These are phyloP conservation scores for Nepenthes mirabilis DNA, from an alignment of 148 eudicot genomes.

Conservation along the genomic window DNA sequence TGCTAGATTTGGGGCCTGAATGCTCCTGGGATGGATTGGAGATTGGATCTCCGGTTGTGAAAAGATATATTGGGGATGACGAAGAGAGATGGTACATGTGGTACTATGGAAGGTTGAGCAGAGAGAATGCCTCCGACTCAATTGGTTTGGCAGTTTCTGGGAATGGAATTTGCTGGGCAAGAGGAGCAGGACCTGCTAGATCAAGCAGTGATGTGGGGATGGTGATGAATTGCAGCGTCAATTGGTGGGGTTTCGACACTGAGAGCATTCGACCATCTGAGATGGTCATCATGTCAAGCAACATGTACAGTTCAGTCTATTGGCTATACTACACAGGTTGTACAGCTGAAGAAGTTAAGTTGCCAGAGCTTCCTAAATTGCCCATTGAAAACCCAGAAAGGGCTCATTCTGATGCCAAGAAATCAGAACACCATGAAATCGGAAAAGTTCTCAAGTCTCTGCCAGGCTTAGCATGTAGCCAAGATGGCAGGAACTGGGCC, in stretches of 20 bases:
- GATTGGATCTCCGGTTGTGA: constrained; percentile 13
- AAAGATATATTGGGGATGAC: constrained; percentile 11
- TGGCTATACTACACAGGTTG: constrained; percentile 14
- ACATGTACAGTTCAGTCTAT: constrained; percentile 14
- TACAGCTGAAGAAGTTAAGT: constrained; percentile 5
- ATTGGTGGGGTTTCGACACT: constrained; percentile 18
- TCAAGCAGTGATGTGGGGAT: constrained; percentile 7
- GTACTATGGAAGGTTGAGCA: constrained; percentile 10
- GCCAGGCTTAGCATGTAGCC: constrained; percentile 16
- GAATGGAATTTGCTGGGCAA: constrained; percentile 12
- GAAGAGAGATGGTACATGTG: constrained; percentile 18
- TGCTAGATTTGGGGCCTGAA: constrained; percentile 9
- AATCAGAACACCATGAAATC: background rate
- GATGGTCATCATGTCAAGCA: constrained; percentile 14
- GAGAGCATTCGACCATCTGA: constrained; percentile 9
- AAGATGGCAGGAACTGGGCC: constrained; percentile 15
- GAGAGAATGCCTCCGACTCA: background rate
- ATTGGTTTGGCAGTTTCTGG: constrained; percentile 13
- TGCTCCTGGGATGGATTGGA: constrained; percentile 7
- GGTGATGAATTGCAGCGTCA: constrained; percentile 8
- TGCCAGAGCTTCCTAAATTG: background rate
- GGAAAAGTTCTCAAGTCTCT: constrained; percentile 8
- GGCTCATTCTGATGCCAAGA: too few relatives aligned
- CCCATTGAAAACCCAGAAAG: background rate
- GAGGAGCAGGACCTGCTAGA: constrained; percentile 5